phyloP scores from a whole-genome alignment of 768 basidiomycete species.

The Symmetrospora coprosmae region DNA sequence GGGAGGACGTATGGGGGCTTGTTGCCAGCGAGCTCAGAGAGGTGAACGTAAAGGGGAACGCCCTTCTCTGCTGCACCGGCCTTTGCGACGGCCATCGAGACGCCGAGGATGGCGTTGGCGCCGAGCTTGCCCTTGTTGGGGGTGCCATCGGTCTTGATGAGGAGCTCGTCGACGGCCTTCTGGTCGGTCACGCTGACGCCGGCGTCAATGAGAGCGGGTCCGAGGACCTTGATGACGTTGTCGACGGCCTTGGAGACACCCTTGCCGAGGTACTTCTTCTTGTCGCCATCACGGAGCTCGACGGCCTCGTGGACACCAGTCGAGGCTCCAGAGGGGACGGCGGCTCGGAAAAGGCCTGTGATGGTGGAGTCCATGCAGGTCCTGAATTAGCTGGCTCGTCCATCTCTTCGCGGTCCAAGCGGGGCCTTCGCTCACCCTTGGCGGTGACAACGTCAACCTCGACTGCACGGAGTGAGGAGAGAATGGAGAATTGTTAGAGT shows the following conservation, averaged over 20 bases:
- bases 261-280: conserved; percentile 84
- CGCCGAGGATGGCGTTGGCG: conserved; percentile 96
- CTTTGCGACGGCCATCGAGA: conserved; percentile 86
- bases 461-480: conserved; percentile 55
- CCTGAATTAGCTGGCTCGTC: conserved; percentile 49
- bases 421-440: conserved; percentile 26
- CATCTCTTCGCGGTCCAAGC: conserved; percentile 27
- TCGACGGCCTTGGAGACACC: conserved; percentile 89
- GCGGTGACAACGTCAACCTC: conserved; percentile 33
- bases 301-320: conserved; percentile 97
- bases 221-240: conserved; percentile 85
- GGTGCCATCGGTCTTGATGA: conserved; percentile 95
- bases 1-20: conserved; percentile 88
- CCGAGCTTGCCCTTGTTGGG: conserved; percentile 98
- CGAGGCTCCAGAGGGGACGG: conserved; percentile 95
- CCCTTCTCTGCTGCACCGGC: conserved; percentile 91
- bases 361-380: conserved; percentile 60
- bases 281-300: conserved; percentile 94
- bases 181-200: conserved; percentile 72
- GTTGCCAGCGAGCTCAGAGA: conserved; percentile 88
- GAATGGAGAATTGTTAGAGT: conserved; percentile 99
- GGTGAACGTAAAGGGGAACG: conserved; percentile 86
- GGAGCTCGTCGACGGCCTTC: conserved; percentile 90
- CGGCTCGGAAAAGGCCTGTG: conserved; percentile 82
- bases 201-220: conserved; percentile 70